A percentile compares a stretch with the other conserved stretches of the same genome.
These are phyloP conservation scores for Cystofilobasidium bisporidii DNA, from an alignment of 768 basidiomycete genomes.

Conservation along the genomic window DNA sequence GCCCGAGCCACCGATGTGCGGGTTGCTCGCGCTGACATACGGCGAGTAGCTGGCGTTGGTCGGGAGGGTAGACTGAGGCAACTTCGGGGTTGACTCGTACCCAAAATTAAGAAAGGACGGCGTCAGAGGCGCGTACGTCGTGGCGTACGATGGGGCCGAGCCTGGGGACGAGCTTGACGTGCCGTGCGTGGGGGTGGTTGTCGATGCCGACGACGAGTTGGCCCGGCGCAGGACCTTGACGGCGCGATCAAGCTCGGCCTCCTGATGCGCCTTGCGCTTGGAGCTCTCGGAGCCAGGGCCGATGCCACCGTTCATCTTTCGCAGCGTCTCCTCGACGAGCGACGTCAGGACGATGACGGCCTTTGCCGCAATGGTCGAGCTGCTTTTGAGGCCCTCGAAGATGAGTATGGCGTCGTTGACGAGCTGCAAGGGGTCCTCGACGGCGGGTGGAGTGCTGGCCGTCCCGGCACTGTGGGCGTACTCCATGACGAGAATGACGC, in stretches of 20 bases:
- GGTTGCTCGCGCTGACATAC: not conserved
- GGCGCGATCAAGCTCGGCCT: slow-evolving; percentile 23
- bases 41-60: not conserved
- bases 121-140: not conserved
- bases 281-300: not conserved
- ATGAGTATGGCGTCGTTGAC: slow-evolving; percentile 22
- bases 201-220: not conserved
- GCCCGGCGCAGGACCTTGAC: slow-evolving; percentile 20
- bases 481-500: slow-evolving; percentile 9
- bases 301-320: slow-evolving; percentile 14
- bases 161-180: not conserved
- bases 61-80: not conserved
- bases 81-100: not conserved
- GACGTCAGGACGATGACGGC: slow-evolving; percentile 19
- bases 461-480: slow-evolving; percentile 1
- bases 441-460: not conserved
- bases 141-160: not conserved
- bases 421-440: slow-evolving; percentile 2
- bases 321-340: slow-evolving; percentile 20
- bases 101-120: not conserved
- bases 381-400: slow-evolving; percentile 3
- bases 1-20: not conserved
- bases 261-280: slow-evolving; percentile 4
- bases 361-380: slow-evolving; percentile 24
- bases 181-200: not conserved